Conservation (phyloP, 495 filamentous ascomycete species). For the Hypoxylon intermedium region DNA sequence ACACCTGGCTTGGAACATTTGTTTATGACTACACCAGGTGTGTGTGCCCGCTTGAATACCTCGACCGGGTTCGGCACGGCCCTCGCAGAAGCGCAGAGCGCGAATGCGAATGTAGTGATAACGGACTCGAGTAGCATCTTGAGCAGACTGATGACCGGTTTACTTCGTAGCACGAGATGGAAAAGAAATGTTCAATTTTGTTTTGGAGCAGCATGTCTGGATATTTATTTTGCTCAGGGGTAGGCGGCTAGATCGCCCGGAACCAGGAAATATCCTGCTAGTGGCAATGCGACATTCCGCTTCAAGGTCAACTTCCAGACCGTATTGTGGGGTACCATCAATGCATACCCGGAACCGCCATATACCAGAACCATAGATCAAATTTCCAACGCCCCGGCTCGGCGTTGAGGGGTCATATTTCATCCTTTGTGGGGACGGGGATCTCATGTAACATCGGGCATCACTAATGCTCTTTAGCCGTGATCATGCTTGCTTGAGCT, state of each 20-base stretch:
- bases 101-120: slow-evolving; percentile 38
- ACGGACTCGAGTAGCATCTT: slow-evolving; percentile 43
- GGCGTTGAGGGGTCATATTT: slow-evolving; percentile 32
- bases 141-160: not conserved
- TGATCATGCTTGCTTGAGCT: slow-evolving; percentile 9
- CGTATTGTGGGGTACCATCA: slow-evolving; percentile 11
- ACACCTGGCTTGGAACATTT: slow-evolving; percentile 51
- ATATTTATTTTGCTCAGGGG: slow-evolving; percentile 9
- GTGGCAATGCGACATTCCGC: slow-evolving; percentile 16
- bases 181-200: not conserved
- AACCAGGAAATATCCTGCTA: slow-evolving; percentile 22
- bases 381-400: slow-evolving; percentile 33
- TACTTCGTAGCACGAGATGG: not conserved
- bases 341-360: not conserved
- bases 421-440: slow-evolving; percentile 5
- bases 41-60: slow-evolving; percentile 47
- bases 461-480: slow-evolving; percentile 28
- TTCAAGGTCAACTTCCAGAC: slow-evolving; percentile 25
- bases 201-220: not conserved
- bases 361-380: slow-evolving; percentile 9
- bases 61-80: slow-evolving; percentile 46
- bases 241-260: slow-evolving; percentile 14
- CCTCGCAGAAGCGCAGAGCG: slow-evolving; percentile 40
- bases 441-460: slow-evolving; percentile 8
- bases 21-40: slow-evolving; percentile 49